These are phyloP conservation scores for Tolypocladium amazonense DNA, from an alignment of 2,329 filamentous ascomycete genomes.

Conservation along the genomic window DNA sequence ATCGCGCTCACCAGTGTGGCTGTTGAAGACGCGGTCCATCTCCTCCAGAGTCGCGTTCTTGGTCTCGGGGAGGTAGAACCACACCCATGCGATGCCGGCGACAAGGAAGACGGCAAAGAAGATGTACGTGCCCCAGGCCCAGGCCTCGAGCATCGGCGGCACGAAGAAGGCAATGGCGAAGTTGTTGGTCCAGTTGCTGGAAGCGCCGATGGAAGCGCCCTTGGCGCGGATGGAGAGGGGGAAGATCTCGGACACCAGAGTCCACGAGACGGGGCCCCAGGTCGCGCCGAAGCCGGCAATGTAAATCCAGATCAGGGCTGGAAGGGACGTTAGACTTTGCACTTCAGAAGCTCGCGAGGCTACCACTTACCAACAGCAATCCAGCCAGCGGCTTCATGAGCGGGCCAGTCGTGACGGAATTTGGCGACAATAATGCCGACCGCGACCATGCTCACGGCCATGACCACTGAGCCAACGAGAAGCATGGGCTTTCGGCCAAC, in stretches of 20 bases:
- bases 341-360: not conserved
- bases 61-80: conserved; percentile 42
- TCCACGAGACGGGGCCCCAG: conserved; percentile 37
- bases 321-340: not conserved
- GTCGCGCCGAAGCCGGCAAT: conserved; percentile 36
- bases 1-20: conserved; percentile 19
- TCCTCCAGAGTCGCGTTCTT: conserved; percentile 42
- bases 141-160: conserved; percentile 24
- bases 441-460: conserved; percentile 25
- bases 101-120: conserved; percentile 44
- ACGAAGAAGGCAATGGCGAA: conserved; percentile 36
- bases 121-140: conserved; percentile 41
- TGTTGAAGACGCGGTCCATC: conserved; percentile 40
- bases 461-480: conserved; percentile 5
- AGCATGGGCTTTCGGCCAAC: conserved; percentile 14
- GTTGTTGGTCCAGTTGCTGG: conserved; percentile 26
- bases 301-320: conserved; percentile 30
- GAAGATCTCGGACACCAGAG: conserved; percentile 36
- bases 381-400: conserved; percentile 20
- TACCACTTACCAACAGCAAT: conserved; percentile 13
- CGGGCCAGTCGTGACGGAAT: conserved; percentile 23
- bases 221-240: conserved; percentile 13
- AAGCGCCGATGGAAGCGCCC: conserved; percentile 25
- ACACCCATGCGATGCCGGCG: conserved; percentile 35
- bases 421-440: conserved; percentile 29